Conservation (phyloP, 352 stramenopile genomes). For the Phytophthora pistaciae region DNA sequence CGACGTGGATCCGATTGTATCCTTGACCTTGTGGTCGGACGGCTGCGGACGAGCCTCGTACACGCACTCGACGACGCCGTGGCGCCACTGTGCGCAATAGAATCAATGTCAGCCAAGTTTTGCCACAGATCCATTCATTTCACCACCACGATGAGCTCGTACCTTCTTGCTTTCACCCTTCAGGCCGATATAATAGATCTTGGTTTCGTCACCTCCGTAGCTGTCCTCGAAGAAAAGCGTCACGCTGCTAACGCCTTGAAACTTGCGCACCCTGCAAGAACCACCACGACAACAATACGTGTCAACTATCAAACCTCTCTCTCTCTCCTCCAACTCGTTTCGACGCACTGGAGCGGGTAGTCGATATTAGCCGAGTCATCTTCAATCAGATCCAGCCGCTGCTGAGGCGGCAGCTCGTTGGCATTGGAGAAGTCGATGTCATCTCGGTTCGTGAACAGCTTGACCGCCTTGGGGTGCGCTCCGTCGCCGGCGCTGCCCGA, state of each 20-base stretch:
- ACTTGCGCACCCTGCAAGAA: conserved; percentile 79
- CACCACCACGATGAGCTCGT: not conserved
- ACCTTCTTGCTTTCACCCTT: conserved; percentile 92
- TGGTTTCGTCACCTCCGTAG: conserved; percentile 74
- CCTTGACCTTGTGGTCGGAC: conserved; percentile 81
- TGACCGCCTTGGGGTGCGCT: conserved; percentile 82
- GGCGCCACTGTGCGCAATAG: conserved; percentile 69
- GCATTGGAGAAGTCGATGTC: conserved; percentile 91
- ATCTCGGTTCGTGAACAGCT: conserved; percentile 87
- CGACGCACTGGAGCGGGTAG: conserved; percentile 79
- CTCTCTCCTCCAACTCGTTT: not conserved
- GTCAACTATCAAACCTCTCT: not conserved
- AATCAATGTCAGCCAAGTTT: conserved; percentile 18
- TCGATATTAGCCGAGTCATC: conserved; percentile 71
- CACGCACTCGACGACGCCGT: conserved; percentile 86
- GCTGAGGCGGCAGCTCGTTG: conserved; percentile 74
- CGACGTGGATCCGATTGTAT: conserved; percentile 52
- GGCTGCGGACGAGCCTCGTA: conserved; percentile 84
- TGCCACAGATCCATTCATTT: not conserved
- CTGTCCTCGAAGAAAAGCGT: conserved; percentile 86
- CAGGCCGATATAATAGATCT: conserved; percentile 89
- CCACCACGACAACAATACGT: not conserved
- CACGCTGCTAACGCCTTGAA: conserved; percentile 86
- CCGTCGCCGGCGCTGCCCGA: conserved; percentile 76
- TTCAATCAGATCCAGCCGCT: conserved; percentile 83